Percentiles rank a stretch among this genome's conserved stretches.
These are phyloP conservation scores for Chlorella sp. DNA, from an alignment of 139 green algal species.

Conservation along the genomic window DNA sequence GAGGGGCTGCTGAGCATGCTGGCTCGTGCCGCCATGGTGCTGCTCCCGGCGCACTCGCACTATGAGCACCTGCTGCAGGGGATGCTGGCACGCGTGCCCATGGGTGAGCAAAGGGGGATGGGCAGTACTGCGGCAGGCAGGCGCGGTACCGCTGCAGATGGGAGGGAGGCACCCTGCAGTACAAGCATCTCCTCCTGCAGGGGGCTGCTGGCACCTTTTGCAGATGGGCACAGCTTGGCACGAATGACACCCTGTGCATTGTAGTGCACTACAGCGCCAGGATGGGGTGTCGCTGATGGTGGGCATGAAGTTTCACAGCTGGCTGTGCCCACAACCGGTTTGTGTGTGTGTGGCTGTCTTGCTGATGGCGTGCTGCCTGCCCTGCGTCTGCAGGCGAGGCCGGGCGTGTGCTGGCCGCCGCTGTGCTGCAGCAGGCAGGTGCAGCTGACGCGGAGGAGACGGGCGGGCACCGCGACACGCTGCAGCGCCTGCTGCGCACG, in stretches of 20 bases:
- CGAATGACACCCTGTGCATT: not conserved
- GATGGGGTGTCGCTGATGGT: too few species aligned
- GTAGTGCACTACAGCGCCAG: too few species aligned
- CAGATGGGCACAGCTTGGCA: not conserved
- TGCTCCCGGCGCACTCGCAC: conserved; percentile 1
- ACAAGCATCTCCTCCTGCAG: not conserved
- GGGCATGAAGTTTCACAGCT: not conserved
- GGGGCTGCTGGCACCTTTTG: too few species aligned
- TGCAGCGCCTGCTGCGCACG: conserved; percentile 35
- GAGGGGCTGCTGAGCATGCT: conserved; percentile 40
- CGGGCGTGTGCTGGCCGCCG: not conserved
- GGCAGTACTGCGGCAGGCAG: too few species aligned
- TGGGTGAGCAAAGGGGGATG: conserved; percentile 18
- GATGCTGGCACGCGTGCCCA: conserved; percentile 36
- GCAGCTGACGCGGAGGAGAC: not conserved
- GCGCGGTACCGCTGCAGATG: too few species aligned
- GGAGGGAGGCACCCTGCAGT: too few species aligned
- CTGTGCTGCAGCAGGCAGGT: conserved; percentile 23
- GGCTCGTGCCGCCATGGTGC: conserved; percentile 14
- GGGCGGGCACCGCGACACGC: not conserved
- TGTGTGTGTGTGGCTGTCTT: not conserved
- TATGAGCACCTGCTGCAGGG: conserved; percentile 44
- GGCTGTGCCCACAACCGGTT: too few species aligned
- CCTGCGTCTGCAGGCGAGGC: conserved; percentile 47
- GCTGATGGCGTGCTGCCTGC: not conserved